Base-by-base conservation (phyloP, 495 filamentous ascomycete genomes). In the Cercophora newfieldiana region DNA sequence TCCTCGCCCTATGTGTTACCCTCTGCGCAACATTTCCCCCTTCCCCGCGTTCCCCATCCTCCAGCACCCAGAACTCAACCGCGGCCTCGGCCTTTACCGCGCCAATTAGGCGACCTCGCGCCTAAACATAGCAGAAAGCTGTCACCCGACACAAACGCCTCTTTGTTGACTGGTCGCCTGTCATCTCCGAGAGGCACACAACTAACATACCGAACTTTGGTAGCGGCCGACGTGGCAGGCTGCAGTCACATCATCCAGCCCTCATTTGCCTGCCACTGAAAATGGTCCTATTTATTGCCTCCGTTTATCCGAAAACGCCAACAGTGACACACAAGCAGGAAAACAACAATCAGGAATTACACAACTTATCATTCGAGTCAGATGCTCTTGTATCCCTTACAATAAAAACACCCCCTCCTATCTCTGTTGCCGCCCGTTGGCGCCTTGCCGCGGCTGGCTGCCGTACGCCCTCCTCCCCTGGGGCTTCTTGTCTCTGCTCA, bases 401-500 rank as follows among this genome's bases (percentile, higher is more conserved):
- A 53, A 53, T 12, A 19, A 26, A 21, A 53, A 6, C n/a, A 7
- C 10, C 21, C n/a, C n/a, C 2, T 7, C 2, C 57, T 60, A 60
- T 3, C 47, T 47, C 57, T 24, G 33, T 25, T 31, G 57, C 12
- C 59, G 44, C 26, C 31, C 31, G 29, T 59, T 59, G 57, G 61
- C 47, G 24, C 59, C 68, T 69, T 83, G 81, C 22, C 70, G 67
- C 28, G 84, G 84, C 72, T 87, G 84, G 65, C 83, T 86, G 25
- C 95, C 94, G 78, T 98, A 98, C 7, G 85, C 83, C 70, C 94
- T 88, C 71, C 94, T 83, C 10, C 87, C 88, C 68, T 85, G 83
- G 33, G 82, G 77, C 81, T 93, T 95, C 88, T 96, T 97, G 72
- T 96, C 92, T 65, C 91, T 81, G 64, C 86, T 86, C 88, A 98